Conservation (phyloP, 75 land plant species). For the Ceratopteris richardii region DNA sequence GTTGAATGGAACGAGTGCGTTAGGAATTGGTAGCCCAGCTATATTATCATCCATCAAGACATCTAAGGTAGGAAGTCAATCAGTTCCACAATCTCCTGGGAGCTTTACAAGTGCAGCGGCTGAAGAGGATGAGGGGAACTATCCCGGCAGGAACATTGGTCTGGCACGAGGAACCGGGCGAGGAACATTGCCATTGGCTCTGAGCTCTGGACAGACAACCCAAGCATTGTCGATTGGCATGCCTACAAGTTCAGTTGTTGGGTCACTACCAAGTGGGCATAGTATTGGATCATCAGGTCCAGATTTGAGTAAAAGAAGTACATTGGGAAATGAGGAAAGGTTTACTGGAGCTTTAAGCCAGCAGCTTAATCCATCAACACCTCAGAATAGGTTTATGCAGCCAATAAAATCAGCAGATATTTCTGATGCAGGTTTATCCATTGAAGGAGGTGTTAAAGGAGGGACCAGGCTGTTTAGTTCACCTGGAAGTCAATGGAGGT, state of each 20-base stretch:
- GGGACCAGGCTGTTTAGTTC: conserved; percentile 47
- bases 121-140: conserved; percentile 47
- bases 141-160: conserved; percentile 40
- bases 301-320: conserved; percentile 45
- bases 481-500: conserved; percentile 86
- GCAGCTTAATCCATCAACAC: conserved; percentile 39
- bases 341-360: conserved; percentile 42
- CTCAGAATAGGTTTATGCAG: conserved; percentile 37
- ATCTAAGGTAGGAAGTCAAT: not conserved
- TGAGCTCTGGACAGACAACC: conserved; percentile 33
- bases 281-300: conserved; percentile 29
- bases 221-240: conserved; percentile 20
- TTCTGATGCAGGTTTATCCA: conserved; percentile 13
- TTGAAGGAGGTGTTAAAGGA: conserved; percentile 42
- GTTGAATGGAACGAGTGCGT: not conserved
- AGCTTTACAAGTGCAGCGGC: conserved; percentile 29
- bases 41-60: not conserved
- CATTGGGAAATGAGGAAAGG: conserved; percentile 54
- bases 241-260: conserved; percentile 25
- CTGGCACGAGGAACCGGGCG: conserved; percentile 38
- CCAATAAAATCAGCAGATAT: conserved; percentile 20
- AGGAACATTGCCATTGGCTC: conserved; percentile 19
- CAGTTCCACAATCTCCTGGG: conserved; percentile 33
- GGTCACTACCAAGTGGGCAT: conserved; percentile 25
- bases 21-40: not conserved